These are phyloP conservation scores for Gossypium mustelinum DNA, from an alignment of 345 rosid species.

Conservation along the genomic window DNA sequence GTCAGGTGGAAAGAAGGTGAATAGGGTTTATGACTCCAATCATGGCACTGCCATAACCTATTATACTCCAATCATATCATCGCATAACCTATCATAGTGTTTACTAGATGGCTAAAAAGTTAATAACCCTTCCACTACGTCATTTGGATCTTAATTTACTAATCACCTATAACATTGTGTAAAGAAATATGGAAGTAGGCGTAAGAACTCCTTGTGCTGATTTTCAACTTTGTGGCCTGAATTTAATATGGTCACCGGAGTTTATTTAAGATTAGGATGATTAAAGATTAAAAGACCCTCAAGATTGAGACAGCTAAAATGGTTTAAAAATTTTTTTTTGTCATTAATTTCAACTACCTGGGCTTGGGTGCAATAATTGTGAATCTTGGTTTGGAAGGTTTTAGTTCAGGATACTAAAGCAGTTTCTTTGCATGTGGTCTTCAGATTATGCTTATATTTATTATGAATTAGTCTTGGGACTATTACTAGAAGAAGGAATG, in stretches of 20 bases:
- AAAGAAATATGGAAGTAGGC: background rate
- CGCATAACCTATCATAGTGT: no score
- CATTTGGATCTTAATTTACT: background rate
- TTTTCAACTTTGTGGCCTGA: background rate
- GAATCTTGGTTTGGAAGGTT: no score
- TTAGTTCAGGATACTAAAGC: background rate
- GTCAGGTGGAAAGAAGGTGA: background rate
- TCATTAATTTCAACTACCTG: no score
- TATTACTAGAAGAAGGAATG: background rate
- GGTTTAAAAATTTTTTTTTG: no score
- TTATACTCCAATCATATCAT: no score
- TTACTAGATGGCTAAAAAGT: no score
- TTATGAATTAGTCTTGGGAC: background rate
- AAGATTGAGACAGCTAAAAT: no score
- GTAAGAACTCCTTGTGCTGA: background rate
- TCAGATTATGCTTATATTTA: background rate
- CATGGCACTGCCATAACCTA: no score
- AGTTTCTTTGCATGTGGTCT: background rate
- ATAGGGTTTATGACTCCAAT: no score
- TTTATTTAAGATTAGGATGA: background rate
- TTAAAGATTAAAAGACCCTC: background rate
- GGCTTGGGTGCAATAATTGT: no score
- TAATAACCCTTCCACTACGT: background rate
- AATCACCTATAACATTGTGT: background rate
- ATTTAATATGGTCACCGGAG: background rate